Evolutionary conservation across 179 eudicot genomes (phyloP).

Genomic region (Spergularia azorica): DNA sequence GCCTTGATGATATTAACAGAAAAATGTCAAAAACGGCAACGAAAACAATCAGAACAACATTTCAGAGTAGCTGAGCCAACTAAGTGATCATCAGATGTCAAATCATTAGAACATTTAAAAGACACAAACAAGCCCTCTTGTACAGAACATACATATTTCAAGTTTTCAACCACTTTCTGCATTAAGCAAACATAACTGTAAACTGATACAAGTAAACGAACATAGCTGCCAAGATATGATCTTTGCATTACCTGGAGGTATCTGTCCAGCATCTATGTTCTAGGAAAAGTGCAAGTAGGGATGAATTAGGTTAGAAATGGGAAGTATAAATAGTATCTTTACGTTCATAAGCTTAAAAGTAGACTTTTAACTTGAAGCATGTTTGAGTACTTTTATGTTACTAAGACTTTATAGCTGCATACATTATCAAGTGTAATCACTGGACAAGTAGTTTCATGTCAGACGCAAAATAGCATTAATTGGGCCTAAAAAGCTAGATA

Average conservation of each 20-base stretch:
- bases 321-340: background rate
- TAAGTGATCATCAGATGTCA: background rate
- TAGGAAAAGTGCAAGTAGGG: background rate
- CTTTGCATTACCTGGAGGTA: background rate
- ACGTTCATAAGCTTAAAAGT: background rate
- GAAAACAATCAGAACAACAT: background rate
- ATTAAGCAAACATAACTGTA: background rate
- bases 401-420: too few relatives aligned
- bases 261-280: background rate
- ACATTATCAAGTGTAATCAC: too few relatives aligned
- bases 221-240: background rate
- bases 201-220: background rate
- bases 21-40: background rate
- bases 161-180: background rate
- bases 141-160: background rate
- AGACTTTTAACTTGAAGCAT: background rate
- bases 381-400: too few relatives aligned
- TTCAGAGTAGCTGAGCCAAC: background rate
- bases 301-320: background rate
- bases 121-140: background rate
- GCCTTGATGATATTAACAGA: constrained; percentile 30
- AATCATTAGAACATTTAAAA: background rate
- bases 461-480: too few relatives aligned
- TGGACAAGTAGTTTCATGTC: too few relatives aligned
- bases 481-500: too few relatives aligned